phyloP scores from a whole-genome alignment of 352 stramenopile species.

The Phytophthora niederhauseri region DNA sequence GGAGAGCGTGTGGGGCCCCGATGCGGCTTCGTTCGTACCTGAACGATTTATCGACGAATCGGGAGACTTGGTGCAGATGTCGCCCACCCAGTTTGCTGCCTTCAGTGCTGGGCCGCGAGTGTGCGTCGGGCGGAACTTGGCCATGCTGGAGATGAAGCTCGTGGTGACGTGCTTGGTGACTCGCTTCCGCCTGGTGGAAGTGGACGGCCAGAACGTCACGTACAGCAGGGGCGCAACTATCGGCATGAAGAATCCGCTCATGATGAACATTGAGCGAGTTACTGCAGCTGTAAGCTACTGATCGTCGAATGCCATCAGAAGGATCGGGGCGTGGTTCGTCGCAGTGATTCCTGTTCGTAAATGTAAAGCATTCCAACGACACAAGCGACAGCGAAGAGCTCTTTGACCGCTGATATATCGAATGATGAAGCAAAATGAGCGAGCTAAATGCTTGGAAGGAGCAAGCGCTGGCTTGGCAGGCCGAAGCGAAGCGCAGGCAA shows the following conservation, averaged over 20 bases:
- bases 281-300: neutral
- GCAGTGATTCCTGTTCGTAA: too few species aligned
- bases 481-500: too few species aligned
- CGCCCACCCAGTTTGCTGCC: slow-evolving; percentile 22
- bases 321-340: too few species aligned
- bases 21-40: slow-evolving; percentile 38
- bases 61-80: slow-evolving; percentile 19
- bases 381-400: too few species aligned
- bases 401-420: too few species aligned
- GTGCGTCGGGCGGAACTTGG: slow-evolving; percentile 40
- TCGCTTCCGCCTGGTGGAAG: slow-evolving; percentile 42
- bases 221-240: slow-evolving; percentile 44
- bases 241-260: slow-evolving; percentile 38
- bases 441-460: too few species aligned
- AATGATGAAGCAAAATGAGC: too few species aligned
- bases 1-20: slow-evolving; percentile 36
- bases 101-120: slow-evolving; percentile 34
- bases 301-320: neutral
- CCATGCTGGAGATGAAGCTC: slow-evolving; percentile 73
- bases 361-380: too few species aligned
- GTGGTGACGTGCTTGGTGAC: slow-evolving; percentile 42
- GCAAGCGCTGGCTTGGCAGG: too few species aligned
- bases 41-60: slow-evolving; percentile 40
- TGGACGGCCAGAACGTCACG: slow-evolving; percentile 32
- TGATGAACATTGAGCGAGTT: slow-evolving; percentile 25